Base-by-base conservation (phyloP, 2,329 filamentous ascomycete genomes). In the Didymella pinodella region DNA sequence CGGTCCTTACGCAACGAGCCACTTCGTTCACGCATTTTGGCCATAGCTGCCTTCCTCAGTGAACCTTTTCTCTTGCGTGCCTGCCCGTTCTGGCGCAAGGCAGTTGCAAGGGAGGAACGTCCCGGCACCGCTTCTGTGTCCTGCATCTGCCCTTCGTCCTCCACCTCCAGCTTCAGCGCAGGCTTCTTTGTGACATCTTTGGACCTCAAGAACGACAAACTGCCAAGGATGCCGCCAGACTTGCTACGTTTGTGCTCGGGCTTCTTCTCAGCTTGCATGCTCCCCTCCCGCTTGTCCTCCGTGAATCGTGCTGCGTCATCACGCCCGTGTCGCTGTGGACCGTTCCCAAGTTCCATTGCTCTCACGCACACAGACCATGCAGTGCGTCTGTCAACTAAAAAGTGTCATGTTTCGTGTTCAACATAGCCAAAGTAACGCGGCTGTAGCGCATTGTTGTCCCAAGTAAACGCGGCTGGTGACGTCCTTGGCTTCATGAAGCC, bases 31-130 rank as follows among this genome's bases (percentile, higher is more conserved):
- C 64, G 62, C 64, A 71, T 67, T 65, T 89, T 89, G 62, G 90
- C 90, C 48, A 97, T 82, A 26, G 92, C 93, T 11, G 91, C 92
- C 78, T 97, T 97, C 59, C 93, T 86, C 74, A 97, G 81, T 11
- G 93, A 97, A 4, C 92, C 93, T 73, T 90, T 91, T 59, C 93
- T 86, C 68, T 88, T 88, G 54, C 92, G 83, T 31, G 68, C 70
- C 74, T 83, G 81, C 20, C 56, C 56, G 54, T 74, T 84, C 58
- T 83, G 80, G 55, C 68, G 83, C 49, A 83, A 73, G 26, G 80
- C 81, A 57, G 64, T 69, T 22, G 67, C 68, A 45, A 75, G 64
- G 45, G 72, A 64, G 20, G 65, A 63, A 28, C 53, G 69, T 45
- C 53, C 64, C 58, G 64, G 64, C 10, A 59, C 34, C 50, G 63